A percentile compares a stretch with the other conserved stretches of the same genome.
Evolutionary conservation across 352 stramenopile species (phyloP).

Genomic region (Thalassiosira livingstoniorum): DNA sequence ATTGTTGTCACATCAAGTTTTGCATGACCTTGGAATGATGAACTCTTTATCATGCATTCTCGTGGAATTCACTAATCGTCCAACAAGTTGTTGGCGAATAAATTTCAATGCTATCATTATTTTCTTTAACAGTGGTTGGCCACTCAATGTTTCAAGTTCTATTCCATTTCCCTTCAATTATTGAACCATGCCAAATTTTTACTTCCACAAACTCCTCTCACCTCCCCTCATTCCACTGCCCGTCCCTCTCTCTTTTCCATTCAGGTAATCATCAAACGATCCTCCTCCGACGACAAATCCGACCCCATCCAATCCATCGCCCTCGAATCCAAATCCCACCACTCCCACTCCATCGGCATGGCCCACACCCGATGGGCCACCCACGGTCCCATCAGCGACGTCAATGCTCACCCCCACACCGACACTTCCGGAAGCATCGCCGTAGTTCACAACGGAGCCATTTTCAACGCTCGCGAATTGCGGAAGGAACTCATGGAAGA

Average conservation of each 20-base stretch:
- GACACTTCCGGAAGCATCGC: conserved; percentile 90
- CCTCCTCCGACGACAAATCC: conserved; percentile 77
- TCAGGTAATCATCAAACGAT: conserved; percentile 91
- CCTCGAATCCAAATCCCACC: conserved; percentile 1
- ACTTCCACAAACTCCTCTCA: background rate
- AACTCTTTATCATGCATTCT: no score
- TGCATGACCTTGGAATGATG: no score
- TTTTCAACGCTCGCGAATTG: conserved; percentile 90
- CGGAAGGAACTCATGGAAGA: conserved; percentile 74
- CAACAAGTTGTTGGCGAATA: no score
- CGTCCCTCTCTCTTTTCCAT: background rate
- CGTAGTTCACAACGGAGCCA: conserved; percentile 97
- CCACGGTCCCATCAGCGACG: conserved; percentile 94
- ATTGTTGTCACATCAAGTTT: no score
- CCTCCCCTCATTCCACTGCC: background rate
- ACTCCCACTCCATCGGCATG: conserved; percentile 92
- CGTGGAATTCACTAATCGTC: no score
- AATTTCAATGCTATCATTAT: no score
- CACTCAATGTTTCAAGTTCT: background rate
- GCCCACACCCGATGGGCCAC: conserved; percentile 97
- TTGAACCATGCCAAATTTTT: background rate
- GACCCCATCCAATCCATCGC: conserved; percentile 82
- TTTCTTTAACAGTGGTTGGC: no score
- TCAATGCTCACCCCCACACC: conserved; percentile 95
- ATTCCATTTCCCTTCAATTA: conserved; percentile 1